Evolutionary conservation across 2,329 filamentous ascomycete genomes (phyloP).

Genomic region (Epichloe bromicola): DNA sequence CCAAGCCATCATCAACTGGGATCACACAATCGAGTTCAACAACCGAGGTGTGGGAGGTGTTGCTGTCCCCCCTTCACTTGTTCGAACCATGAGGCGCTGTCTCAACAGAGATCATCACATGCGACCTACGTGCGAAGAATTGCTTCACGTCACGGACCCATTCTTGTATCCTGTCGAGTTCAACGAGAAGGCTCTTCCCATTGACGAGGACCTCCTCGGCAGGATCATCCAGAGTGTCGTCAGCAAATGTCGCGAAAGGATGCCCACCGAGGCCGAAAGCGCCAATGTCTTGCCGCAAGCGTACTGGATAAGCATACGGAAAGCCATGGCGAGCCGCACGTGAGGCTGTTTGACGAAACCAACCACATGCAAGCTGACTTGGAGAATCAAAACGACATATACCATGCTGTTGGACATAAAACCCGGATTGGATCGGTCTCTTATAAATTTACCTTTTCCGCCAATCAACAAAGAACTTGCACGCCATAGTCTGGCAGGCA

Average conservation of each 20-base stretch:
- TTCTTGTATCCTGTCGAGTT: constrained; percentile 52
- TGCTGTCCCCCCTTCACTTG: constrained; percentile 43
- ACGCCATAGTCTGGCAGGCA: neutral
- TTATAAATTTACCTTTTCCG: neutral
- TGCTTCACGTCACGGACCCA: constrained; percentile 45
- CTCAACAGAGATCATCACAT: constrained; percentile 48
- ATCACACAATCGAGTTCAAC: constrained; percentile 60
- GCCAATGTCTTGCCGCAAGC: constrained; percentile 44
- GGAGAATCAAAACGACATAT: neutral
- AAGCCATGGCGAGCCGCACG: constrained; percentile 28
- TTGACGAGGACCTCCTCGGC: constrained; percentile 48
- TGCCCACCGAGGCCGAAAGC: constrained; percentile 45
- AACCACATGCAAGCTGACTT: neutral
- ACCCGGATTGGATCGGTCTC: neutral
- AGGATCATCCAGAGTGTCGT: constrained; percentile 52
- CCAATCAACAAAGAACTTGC: neutral
- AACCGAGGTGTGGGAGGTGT: constrained; percentile 53
- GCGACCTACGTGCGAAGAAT: constrained; percentile 50
- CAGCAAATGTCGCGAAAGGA: constrained; percentile 41
- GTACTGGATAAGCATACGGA: constrained; percentile 47
- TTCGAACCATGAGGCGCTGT: constrained; percentile 50
- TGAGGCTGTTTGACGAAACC: constrained; percentile 6
- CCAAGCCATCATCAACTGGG: constrained; percentile 72
- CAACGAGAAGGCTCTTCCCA: constrained; percentile 40
- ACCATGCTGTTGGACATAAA: neutral